Evolutionary conservation across 1,284 basidiomycete genomes (phyloP), one percentile per base, ranked within the genome.

Genomic region (Veloboletus limbatus): DNA sequence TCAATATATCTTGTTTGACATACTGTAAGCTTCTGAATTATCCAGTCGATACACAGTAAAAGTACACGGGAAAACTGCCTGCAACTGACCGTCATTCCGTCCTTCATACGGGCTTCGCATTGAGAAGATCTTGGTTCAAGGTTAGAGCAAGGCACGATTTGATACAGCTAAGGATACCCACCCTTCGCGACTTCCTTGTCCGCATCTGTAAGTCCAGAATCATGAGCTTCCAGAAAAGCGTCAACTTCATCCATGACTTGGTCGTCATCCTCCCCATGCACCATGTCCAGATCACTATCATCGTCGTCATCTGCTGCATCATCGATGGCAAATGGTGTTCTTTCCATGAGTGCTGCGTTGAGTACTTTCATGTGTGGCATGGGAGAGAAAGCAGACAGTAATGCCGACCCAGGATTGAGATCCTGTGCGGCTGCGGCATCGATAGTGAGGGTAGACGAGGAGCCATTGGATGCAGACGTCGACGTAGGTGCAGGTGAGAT

Each of bases 311-410:
- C 59, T 46, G 83, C 85, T 4, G 85, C 90, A 65, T 93, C 90
- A 62, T 97, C 94, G 55, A 97, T 96, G 3, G 92, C 92, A 66
- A 97, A 97, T 52, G 88, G 85, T 28, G 90, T 92, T 39, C 94
- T 74, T 61, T 95, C 88, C 83, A 94, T 85, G 35, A 94, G 74
- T 8, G 88, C 88, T 40, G 88, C 85, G 49, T 85, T 88, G 18
- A 88, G 89, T 1, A 84, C 87, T 47, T 88, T 78, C 35, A 94
- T 77, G 68, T 87, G 81, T 27, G 75, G 73, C 65, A 81, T 71
- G 8, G 83, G 77, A 27, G 78, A 77, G 43, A 77, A 73, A 13
- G 62, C 66, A 46, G 62, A 65, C 3, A 49, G 48, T 59, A 72
- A 43, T 57, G 67, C 24, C 65, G 66, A 48, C 47, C 53, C 11